These are phyloP conservation scores for Pelargonium citronellum DNA, from an alignment of 441 rosid genomes.

Conservation along the genomic window DNA sequence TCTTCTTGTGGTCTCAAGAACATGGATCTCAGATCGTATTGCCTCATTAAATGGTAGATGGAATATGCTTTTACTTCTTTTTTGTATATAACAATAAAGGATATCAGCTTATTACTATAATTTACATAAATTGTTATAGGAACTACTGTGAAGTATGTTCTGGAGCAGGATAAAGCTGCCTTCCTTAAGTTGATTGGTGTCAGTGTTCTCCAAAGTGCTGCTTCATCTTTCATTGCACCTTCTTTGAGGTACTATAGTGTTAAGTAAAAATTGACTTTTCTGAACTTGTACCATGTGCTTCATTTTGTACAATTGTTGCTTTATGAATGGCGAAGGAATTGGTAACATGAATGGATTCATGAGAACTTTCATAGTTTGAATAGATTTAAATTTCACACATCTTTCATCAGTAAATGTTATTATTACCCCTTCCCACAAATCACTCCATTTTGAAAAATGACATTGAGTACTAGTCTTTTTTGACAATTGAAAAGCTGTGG, in stretches of 20 bases:
- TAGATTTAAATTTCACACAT: neutral
- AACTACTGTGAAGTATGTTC: conserved; percentile 90
- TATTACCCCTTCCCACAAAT: neutral
- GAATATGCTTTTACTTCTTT: neutral
- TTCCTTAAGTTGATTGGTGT: conserved; percentile 77
- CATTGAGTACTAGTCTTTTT: neutral
- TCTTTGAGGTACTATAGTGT: conserved; percentile 58
- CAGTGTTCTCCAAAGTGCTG: conserved; percentile 93
- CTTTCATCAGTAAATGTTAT: neutral
- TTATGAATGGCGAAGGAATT: neutral
- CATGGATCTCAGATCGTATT: conserved; percentile 96
- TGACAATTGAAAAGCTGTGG: neutral
- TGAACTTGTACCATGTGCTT: conserved; percentile 2
- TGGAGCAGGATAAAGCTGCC: conserved; percentile 93
- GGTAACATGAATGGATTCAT: neutral
- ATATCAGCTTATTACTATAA: conserved; percentile 16
- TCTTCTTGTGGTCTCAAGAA: conserved; percentile 87
- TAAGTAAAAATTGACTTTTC: neutral
- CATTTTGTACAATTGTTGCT: conserved; percentile 3
- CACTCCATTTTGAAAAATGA: neutral
- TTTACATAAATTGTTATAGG: conserved; percentile 43
- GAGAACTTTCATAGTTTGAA: neutral
- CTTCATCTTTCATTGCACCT: conserved; percentile 91
- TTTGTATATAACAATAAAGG: conserved; percentile 17
- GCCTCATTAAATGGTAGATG: conserved; percentile 85